Evolutionary conservation across 306 rosid genomes (phyloP).

Genomic region (Ormosia semicastrata): DNA sequence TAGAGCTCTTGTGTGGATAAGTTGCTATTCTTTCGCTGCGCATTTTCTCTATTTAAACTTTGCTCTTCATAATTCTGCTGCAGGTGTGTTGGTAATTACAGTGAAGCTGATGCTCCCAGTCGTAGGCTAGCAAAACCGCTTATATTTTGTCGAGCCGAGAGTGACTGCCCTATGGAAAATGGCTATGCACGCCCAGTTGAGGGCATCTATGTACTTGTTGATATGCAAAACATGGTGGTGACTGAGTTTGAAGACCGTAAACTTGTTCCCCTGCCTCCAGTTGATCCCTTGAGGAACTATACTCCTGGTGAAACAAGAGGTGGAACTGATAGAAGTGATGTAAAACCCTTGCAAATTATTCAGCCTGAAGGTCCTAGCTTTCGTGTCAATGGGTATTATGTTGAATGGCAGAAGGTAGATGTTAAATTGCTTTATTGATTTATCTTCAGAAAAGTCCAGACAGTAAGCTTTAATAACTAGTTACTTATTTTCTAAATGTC

Average conservation of each 20-base stretch:
- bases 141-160: slow-evolving; percentile 80
- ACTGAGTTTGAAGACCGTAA: slow-evolving; percentile 80
- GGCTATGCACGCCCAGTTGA: slow-evolving; percentile 93
- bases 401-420: slow-evolving; percentile 87
- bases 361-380: slow-evolving; percentile 95
- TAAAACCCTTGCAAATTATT: slow-evolving; percentile 67
- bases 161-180: slow-evolving; percentile 88
- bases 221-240: slow-evolving; percentile 85
- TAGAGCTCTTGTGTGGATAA: not conserved
- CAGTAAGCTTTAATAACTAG: not conserved
- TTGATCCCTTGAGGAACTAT: slow-evolving; percentile 83
- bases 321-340: slow-evolving; percentile 83
- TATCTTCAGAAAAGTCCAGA: not conserved
- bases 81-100: slow-evolving; percentile 82
- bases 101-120: slow-evolving; percentile 72
- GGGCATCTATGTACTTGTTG: slow-evolving; percentile 74
- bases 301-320: slow-evolving; percentile 86
- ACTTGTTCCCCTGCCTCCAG: slow-evolving; percentile 81
- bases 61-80: slow-evolving; percentile 17
- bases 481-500: not conserved
- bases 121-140: slow-evolving; percentile 76
- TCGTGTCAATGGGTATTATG: slow-evolving; percentile 65
- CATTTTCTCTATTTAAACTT: slow-evolving; percentile 6
- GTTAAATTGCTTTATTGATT: not conserved
- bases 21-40: not conserved